These are phyloP conservation scores for Cyanidiococcus yangmingshanensis DNA, from an alignment of 23 red algal species.

Conservation along the genomic window DNA sequence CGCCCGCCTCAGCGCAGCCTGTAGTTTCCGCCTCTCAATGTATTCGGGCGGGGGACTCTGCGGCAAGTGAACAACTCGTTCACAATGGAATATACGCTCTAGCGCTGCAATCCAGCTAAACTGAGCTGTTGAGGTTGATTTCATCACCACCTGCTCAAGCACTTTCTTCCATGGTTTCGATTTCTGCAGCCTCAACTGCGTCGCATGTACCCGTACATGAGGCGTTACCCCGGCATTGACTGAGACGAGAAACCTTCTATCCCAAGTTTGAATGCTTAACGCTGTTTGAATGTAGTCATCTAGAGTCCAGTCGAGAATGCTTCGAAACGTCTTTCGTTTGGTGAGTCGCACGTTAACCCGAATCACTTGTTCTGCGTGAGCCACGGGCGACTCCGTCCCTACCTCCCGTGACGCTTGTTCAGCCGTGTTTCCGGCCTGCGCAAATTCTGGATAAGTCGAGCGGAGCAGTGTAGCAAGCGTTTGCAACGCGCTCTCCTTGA, in stretches of 20 bases:
- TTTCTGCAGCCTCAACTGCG: neutral
- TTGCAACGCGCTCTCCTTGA: neutral
- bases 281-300: conserved; percentile 2
- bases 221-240: neutral
- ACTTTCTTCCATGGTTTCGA: neutral
- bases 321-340: neutral
- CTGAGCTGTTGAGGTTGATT: neutral
- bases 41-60: neutral
- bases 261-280: neutral
- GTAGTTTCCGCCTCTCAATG: neutral
- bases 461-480: neutral
- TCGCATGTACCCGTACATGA: neutral
- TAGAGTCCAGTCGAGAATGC: neutral
- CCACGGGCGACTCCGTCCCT: neutral
- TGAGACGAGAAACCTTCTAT: neutral
- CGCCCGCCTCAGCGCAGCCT: neutral
- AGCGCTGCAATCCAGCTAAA: neutral
- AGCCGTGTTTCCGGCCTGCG: neutral
- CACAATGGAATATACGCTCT: neutral
- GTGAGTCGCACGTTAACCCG: neutral
- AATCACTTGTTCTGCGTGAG: neutral
- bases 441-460: neutral
- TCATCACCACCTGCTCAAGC: neutral
- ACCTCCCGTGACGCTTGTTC: neutral
- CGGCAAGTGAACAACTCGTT: neutral